A percentile compares a stretch with the other conserved stretches of the same genome.
Evolutionary conservation across 1,139 yeast species (phyloP).

Genomic region (Geotrichum histeridarum): DNA sequence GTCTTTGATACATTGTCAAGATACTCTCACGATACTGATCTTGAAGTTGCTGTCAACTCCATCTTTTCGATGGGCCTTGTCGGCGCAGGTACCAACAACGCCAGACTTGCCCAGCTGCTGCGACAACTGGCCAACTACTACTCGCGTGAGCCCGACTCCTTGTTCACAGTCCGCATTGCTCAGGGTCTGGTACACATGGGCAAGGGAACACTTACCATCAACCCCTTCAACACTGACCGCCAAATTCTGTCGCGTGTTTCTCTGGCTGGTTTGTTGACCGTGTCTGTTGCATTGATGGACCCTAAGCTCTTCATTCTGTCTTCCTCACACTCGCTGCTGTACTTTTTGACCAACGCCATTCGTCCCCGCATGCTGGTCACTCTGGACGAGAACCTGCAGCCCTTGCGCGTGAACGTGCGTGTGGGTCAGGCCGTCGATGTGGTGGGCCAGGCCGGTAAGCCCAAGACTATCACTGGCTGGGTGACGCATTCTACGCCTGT

Average conservation of each 20-base stretch:
- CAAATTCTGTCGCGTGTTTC: constrained; percentile 84
- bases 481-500: constrained; percentile 98
- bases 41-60: constrained; percentile 92
- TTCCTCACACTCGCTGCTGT: constrained; percentile 75
- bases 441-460: constrained; percentile 98
- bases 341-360: constrained; percentile 80
- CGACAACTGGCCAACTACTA: constrained; percentile 94
- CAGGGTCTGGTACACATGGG: constrained; percentile 94
- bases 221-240: constrained; percentile 87
- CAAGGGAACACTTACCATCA: constrained; percentile 86
- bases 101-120: constrained; percentile 90
- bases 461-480: constrained; percentile 98
- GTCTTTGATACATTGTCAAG: constrained; percentile 94
- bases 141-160: constrained; percentile 80
- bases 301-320: constrained; percentile 64
- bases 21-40: constrained; percentile 91
- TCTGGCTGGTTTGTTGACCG: constrained; percentile 82
- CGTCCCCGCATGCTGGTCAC: constrained; percentile 93
- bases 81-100: constrained; percentile 98
- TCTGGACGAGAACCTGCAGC: constrained; percentile 81
- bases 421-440: constrained; percentile 99
- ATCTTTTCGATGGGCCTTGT: constrained; percentile 96
- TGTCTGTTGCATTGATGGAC: constrained; percentile 76
- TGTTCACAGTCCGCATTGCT: constrained; percentile 90
- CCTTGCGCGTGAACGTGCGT: constrained; percentile 90